Conservation (phyloP, 2,329 filamentous ascomycete species). For the Aspergillus puulaauensis region DNA sequence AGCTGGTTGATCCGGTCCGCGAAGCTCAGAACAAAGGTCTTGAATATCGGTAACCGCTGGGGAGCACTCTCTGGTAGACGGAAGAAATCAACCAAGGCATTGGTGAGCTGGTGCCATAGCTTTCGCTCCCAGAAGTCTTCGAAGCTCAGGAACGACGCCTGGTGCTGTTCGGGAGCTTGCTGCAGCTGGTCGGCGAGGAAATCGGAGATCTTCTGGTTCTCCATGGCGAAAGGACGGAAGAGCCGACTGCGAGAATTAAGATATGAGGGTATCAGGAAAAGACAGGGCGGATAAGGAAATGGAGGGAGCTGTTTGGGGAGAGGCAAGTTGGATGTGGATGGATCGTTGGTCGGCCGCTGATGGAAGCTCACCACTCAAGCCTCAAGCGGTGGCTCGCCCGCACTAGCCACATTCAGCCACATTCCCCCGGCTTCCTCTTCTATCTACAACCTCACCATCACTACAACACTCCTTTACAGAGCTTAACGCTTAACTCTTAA, state of each 20-base stretch:
- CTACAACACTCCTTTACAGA: background rate
- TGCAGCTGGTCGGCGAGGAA: slow-evolving; percentile 91
- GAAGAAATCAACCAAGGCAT: slow-evolving; percentile 85
- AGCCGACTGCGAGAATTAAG: background rate
- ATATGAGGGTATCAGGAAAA: background rate
- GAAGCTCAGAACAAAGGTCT: slow-evolving; percentile 92
- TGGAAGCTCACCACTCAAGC: slow-evolving; percentile 19
- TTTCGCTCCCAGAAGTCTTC: slow-evolving; percentile 98
- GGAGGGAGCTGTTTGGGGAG: slow-evolving; percentile 12
- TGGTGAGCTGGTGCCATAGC: slow-evolving; percentile 97
- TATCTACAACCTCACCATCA: background rate
- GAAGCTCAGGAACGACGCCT: slow-evolving; percentile 84
- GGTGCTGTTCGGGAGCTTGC: slow-evolving; percentile 80
- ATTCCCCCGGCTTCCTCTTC: background rate
- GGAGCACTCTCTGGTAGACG: slow-evolving; percentile 74
- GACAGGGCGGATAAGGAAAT: slow-evolving; percentile 12
- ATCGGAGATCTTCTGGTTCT: slow-evolving; percentile 82
- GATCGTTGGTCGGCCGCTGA: slow-evolving; percentile 5
- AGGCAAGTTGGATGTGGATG: background rate
- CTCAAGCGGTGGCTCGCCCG: slow-evolving; percentile 26
- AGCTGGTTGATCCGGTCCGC: slow-evolving; percentile 99
- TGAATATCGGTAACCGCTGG: slow-evolving; percentile 87
- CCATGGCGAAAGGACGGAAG: slow-evolving; percentile 59
- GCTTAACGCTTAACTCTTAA: no score
- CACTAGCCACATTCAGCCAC: slow-evolving; percentile 22